Evolutionary conservation across 73 alveolate genomes (phyloP).

Genomic region (Effrenium voratum): DNA sequence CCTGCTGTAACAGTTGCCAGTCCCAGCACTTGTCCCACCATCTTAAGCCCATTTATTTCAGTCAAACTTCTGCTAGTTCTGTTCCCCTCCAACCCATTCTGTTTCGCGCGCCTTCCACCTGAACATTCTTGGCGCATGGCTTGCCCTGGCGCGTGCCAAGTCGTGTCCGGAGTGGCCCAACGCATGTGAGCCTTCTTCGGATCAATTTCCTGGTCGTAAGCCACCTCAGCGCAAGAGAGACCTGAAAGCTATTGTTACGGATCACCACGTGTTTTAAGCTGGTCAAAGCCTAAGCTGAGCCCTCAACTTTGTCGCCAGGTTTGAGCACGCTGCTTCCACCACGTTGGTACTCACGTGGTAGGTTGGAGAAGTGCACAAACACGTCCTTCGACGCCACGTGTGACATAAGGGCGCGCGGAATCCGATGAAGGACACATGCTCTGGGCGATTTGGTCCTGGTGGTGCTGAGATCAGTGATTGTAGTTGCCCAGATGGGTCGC

Average conservation of each 20-base stretch:
- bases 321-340: constrained; percentile 53
- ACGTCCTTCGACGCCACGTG: no score
- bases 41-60: no score
- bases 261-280: not conserved
- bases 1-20: no score
- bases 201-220: constrained; percentile 54
- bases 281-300: not conserved
- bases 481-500: no score
- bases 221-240: not conserved
- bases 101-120: constrained; percentile 29
- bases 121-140: constrained; percentile 79
- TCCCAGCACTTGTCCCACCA: no score
- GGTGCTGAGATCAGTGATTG: no score
- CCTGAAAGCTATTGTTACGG: not conserved
- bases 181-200: constrained; percentile 54
- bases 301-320: not conserved
- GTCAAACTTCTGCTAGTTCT: no score
- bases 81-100: no score
- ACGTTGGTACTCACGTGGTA: constrained; percentile 77
- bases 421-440: no score
- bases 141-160: constrained; percentile 47
- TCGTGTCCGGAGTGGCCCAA: no score
- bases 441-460: no score
- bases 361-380: constrained; percentile 72
- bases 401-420: no score